phyloP scores from a whole-genome alignment of 1,139 yeast genomes.

The Yamadazyma sp. region DNA sequence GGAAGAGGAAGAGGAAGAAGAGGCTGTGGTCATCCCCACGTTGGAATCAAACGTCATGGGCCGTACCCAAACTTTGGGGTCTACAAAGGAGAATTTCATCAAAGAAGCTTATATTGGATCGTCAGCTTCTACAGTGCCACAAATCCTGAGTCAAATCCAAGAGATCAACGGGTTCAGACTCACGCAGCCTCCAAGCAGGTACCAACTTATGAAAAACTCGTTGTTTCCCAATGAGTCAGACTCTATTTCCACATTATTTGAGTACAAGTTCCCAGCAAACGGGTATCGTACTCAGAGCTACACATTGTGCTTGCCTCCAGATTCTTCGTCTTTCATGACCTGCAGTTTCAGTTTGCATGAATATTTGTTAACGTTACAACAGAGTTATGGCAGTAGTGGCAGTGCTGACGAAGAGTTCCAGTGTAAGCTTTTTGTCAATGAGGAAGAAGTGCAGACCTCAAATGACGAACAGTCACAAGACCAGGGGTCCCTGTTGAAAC shows the following conservation, averaged over 20 bases:
- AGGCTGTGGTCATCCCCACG: constrained; percentile 14
- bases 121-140: constrained; percentile 28
- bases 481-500: constrained; percentile 23
- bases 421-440: constrained; percentile 47
- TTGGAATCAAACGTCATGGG: constrained; percentile 27
- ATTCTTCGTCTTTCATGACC: constrained; percentile 43
- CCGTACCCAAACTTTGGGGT: constrained; percentile 26
- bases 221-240: constrained; percentile 34
- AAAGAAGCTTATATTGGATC: constrained; percentile 39
- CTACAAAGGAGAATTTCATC: constrained; percentile 31
- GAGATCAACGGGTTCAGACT: constrained; percentile 20
- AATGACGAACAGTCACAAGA: constrained; percentile 26
- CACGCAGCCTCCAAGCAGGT: constrained; percentile 16
- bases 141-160: constrained; percentile 26
- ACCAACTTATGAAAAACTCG: constrained; percentile 28
- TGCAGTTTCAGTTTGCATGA: constrained; percentile 46
- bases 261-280: constrained; percentile 45
- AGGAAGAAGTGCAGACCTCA: constrained; percentile 44
- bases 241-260: constrained; percentile 35
- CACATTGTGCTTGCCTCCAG: constrained; percentile 44
- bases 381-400: constrained; percentile 27
- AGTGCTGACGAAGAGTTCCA: constrained; percentile 42
- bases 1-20: constrained; percentile 17
- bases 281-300: constrained; percentile 46
- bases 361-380: constrained; percentile 35